These are phyloP conservation scores for Stentor roeselii DNA, from an alignment of 73 alveolate species.

Conservation along the genomic window DNA sequence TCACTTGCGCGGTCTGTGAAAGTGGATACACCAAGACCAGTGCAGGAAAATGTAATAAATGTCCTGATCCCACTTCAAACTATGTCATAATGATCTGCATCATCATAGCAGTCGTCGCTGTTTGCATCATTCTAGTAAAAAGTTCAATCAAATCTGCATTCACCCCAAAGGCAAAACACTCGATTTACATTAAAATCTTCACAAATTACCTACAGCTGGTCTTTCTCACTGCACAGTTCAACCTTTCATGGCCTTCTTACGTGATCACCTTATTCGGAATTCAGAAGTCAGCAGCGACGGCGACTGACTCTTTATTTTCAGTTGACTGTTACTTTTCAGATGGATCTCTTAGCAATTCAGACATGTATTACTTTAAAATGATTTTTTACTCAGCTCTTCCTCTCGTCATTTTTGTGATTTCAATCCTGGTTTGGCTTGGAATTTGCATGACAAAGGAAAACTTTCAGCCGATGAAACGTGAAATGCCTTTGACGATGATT, in stretches of 20 bases:
- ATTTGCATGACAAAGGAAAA: slow-evolving; percentile 6
- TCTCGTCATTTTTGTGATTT: slow-evolving; percentile 1
- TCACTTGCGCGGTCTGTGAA: background rate
- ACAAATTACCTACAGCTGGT: slow-evolving; percentile 29
- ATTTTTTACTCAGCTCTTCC: slow-evolving; percentile 37
- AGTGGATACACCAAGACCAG: slow-evolving; percentile 15
- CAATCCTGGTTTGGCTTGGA: slow-evolving; percentile 33
- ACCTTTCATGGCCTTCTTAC: slow-evolving; percentile 23
- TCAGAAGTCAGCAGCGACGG: background rate
- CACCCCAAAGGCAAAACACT: background rate
- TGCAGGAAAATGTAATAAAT: slow-evolving; percentile 8
- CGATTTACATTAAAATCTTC: slow-evolving; percentile 21
- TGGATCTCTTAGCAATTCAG: slow-evolving; percentile 17
- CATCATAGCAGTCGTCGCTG: background rate
- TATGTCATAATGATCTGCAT: background rate
- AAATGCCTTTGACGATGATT: slow-evolving; percentile 37
- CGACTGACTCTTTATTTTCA: slow-evolving; percentile 38
- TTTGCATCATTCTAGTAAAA: background rate
- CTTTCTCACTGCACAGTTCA: slow-evolving; percentile 3
- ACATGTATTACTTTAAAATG: slow-evolving; percentile 42
- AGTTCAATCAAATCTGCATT: background rate
- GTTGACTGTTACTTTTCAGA: slow-evolving; percentile 45
- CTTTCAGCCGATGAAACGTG: slow-evolving; percentile 20
- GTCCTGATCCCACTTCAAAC: background rate
- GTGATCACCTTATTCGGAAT: background rate